phyloP scores from a whole-genome alignment of 2,329 filamentous ascomycete species.

The Aspergillaceae sp. region DNA sequence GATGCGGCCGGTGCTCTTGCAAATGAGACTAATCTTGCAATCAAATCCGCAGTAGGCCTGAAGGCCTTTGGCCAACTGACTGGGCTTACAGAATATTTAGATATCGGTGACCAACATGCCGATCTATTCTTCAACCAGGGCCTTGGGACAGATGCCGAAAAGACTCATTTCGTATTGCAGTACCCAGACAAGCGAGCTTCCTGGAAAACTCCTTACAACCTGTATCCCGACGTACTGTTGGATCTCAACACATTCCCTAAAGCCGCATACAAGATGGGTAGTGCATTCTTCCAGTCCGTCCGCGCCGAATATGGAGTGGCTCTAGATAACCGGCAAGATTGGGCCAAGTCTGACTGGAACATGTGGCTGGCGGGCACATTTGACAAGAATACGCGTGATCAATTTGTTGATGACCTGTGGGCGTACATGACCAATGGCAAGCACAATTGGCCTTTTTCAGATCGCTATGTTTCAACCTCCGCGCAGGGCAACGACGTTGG shows the following conservation, averaged over 20 bases:
- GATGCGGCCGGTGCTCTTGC: conserved; percentile 33
- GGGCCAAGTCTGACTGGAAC: conserved; percentile 40
- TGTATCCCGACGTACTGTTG: conserved; percentile 35
- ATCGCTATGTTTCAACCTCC: conserved; percentile 33
- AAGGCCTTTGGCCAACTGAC: conserved; percentile 37
- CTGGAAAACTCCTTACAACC: conserved; percentile 35
- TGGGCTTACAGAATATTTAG: conserved; percentile 28
- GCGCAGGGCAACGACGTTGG: conserved; percentile 23
- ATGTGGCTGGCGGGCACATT: conserved; percentile 35
- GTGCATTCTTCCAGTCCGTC: conserved; percentile 29
- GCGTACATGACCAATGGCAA: conserved; percentile 35
- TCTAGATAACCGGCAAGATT: conserved; percentile 32
- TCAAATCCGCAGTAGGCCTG: conserved; percentile 42
- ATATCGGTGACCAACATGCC: conserved; percentile 28
- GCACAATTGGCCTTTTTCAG: conserved; percentile 38
- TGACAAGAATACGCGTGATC: conserved; percentile 17
- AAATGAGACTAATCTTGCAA: conserved; percentile 41
- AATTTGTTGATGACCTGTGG: conserved; percentile 36
- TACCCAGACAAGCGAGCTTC: conserved; percentile 26
- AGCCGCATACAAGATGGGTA: conserved; percentile 29
- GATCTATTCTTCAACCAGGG: conserved; percentile 26
- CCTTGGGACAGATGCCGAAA: conserved; percentile 25
- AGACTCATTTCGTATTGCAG: conserved; percentile 34
- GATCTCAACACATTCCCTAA: conserved; percentile 30
- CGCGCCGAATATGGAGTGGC: conserved; percentile 31